These are phyloP conservation scores for Solanum megistacrolobum DNA, from an alignment of 257 asterid genomes.

Conservation along the genomic window DNA sequence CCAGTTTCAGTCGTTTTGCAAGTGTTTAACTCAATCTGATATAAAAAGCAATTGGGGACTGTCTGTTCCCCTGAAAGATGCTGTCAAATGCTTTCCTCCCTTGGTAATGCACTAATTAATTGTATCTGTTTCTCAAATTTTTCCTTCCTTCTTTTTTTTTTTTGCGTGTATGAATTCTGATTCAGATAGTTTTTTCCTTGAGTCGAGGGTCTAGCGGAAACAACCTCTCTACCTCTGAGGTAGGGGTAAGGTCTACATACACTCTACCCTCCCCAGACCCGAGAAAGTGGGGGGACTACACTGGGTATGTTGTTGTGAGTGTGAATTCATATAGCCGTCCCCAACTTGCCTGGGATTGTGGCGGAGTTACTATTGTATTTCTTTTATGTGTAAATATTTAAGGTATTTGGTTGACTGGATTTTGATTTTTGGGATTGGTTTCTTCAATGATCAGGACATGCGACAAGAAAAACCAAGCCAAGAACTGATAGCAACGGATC, in stretches of 20 bases:
- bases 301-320: neutral
- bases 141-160: neutral
- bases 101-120: slow-evolving; percentile 34
- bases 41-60: slow-evolving; percentile 68
- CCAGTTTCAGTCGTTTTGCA: slow-evolving; percentile 51
- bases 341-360: neutral
- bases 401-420: neutral
- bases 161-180: neutral
- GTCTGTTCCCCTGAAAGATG: slow-evolving; percentile 54
- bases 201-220: rapidly evolving
- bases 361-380: neutral
- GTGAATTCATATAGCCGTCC: neutral
- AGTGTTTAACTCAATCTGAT: slow-evolving; percentile 70
- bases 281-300: neutral
- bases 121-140: neutral
- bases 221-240: neutral
- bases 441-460: slow-evolving; percentile 37
- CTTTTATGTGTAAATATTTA: neutral
- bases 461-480: slow-evolving; percentile 47
- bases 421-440: neutral
- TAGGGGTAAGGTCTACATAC: neutral
- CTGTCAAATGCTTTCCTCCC: slow-evolving; percentile 72
- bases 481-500: slow-evolving; percentile 51
- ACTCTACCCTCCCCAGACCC: neutral
- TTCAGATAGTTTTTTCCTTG: rapidly evolving